phyloP scores from a whole-genome alignment of 371 early-diverging fungal species.

The Circinella umbellata region DNA sequence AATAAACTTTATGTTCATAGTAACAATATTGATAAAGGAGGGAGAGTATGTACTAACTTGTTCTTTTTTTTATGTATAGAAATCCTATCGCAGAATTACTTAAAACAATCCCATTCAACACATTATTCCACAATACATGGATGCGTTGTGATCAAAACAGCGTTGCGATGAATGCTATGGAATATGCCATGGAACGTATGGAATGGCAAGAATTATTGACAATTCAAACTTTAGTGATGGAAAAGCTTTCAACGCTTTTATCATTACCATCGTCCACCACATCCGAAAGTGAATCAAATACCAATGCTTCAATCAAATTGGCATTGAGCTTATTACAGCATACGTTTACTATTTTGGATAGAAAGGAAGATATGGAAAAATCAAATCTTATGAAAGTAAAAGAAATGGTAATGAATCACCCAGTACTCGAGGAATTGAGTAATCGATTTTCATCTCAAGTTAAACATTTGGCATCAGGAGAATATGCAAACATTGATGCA shows the following conservation, averaged over 20 bases:
- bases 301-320: slow-evolving; percentile 11
- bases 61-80: not conserved
- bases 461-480: slow-evolving; percentile 2
- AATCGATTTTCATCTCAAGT: slow-evolving; percentile 16
- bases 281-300: too few species aligned
- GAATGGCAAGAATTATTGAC: slow-evolving; percentile 29
- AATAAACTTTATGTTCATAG: not conserved
- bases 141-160: slow-evolving; percentile 19
- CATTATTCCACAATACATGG: slow-evolving; percentile 38
- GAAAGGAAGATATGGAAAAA: slow-evolving; percentile 22
- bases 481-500: slow-evolving; percentile 3
- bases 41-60: too few species aligned
- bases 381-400: slow-evolving; percentile 11
- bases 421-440: slow-evolving; percentile 27
- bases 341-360: slow-evolving; percentile 18
- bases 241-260: slow-evolving; percentile 28
- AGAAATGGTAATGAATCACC: slow-evolving; percentile 26
- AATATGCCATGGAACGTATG: slow-evolving; percentile 25
- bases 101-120: slow-evolving; percentile 38
- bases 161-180: slow-evolving; percentile 28
- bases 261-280: not conserved
- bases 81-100: slow-evolving; percentile 27
- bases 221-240: slow-evolving; percentile 32
- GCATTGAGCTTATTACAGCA: slow-evolving; percentile 35
- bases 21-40: too few species aligned